phyloP scores from a whole-genome alignment of 768 basidiomycete species.

The Cyathus striatus region DNA sequence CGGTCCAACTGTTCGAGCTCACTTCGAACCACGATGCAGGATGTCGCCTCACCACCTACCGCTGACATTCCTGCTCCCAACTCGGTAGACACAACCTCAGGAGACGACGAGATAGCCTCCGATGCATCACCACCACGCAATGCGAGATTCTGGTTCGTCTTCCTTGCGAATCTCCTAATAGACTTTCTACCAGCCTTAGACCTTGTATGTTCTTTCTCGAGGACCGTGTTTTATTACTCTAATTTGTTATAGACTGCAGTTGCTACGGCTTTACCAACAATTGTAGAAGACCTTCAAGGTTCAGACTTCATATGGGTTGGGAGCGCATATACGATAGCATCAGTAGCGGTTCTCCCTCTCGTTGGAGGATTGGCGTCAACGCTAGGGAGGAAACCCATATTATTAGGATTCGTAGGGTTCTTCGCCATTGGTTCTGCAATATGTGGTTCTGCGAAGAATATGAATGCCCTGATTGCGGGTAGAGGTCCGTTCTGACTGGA shows the following conservation, averaged over 20 bases:
- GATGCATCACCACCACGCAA: too few relatives aligned
- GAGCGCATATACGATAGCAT: constrained; percentile 34
- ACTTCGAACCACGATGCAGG: too few relatives aligned
- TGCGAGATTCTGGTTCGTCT: not conserved
- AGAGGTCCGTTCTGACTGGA: constrained; percentile 20
- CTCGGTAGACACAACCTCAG: too few relatives aligned
- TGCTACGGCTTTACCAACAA: constrained; percentile 37
- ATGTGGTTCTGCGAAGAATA: constrained; percentile 32
- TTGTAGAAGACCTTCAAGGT: constrained; percentile 28
- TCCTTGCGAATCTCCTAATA: not conserved
- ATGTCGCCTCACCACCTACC: too few relatives aligned
- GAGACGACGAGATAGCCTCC: too few relatives aligned
- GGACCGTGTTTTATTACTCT: not conserved
- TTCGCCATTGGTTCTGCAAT: constrained; percentile 40
- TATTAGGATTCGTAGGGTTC: constrained; percentile 22
- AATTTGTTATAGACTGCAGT: constrained; percentile 20
- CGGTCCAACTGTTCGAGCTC: too few relatives aligned
- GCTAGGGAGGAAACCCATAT: constrained; percentile 30
- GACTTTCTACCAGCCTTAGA: constrained; percentile 10
- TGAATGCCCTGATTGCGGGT: constrained; percentile 36
- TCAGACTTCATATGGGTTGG: constrained; percentile 41
- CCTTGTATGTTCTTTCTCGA: constrained; percentile 6
- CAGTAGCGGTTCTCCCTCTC: constrained; percentile 35
- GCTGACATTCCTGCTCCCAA: too few relatives aligned
- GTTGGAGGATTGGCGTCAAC: constrained; percentile 30